Base-by-base conservation (phyloP, 495 filamentous ascomycete species). In the Cetradonia linearis region DNA sequence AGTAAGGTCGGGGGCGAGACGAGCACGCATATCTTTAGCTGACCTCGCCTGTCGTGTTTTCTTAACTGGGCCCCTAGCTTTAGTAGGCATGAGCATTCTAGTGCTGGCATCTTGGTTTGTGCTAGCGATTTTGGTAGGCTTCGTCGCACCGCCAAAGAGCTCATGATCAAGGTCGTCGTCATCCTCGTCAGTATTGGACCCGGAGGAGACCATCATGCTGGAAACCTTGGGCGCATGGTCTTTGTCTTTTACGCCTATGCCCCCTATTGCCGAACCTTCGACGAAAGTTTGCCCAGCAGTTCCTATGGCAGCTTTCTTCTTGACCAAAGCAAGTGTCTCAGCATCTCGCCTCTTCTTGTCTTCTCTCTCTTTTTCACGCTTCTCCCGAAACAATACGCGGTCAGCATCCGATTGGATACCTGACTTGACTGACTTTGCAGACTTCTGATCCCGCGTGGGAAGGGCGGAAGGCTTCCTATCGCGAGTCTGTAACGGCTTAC, bases 1-100 rank as follows among this genome's bases (percentile, higher is more conserved):
- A 33, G 91, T 85, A 69, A 98, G 84, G 65, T 96, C 89, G 9
- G 93, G 93, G 28, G 90, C 85, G 55, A 98, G 74, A 52, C 93
- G 84, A 54, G 93, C 94, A 60, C 94, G 86, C 84, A 95, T 91
- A 70, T 97, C 93, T 68, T 91, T 92, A 3, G 85, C 82, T 27
- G 88, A 91, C 33, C 92, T 79, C 49, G 82, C 72, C 18, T 88
- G 77, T 68, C 86, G 87, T 54, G 79, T 72, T 73, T 94, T 95
- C 73, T 87, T 89, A 28, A 93, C 83, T 0, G 91, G 91, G 2
- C 82, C 83, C 47, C 82, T 81, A 2, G 67, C 64, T 53, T 76
- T 70, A 44, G 74, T 61, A 42, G 80, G 75, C 30, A 78, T 76
- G 33, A 76, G 67, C 37, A 77, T 75, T 59, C 74, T 81, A 50